Percentiles rank a stretch among this genome's conserved stretches.
phyloP scores from a whole-genome alignment of 2,329 filamentous ascomycete species.

The Xylariaceae sp. region DNA sequence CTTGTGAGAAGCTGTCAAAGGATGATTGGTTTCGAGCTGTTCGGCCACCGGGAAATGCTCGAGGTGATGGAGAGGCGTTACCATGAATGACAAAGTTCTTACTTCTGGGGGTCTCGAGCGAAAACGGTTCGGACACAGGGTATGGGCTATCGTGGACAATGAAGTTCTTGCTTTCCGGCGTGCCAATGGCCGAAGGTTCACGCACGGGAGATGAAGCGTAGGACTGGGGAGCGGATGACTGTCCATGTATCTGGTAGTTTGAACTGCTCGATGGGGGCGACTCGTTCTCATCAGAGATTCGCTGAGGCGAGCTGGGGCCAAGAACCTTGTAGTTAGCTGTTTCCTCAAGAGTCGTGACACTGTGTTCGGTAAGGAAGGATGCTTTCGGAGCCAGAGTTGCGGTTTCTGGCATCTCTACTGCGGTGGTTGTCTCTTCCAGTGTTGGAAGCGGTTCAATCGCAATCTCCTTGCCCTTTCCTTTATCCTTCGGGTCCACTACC shows the following conservation, averaged over 20 bases:
- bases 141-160: conserved; percentile 15
- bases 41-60: conserved; percentile 30
- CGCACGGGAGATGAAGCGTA: conserved; percentile 34
- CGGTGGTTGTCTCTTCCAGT: conserved; percentile 28
- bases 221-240: conserved; percentile 44
- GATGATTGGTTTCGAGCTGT: conserved; percentile 30
- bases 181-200: conserved; percentile 29
- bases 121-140: conserved; percentile 23
- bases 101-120: conserved; percentile 33
- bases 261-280: conserved; percentile 40
- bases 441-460: conserved; percentile 30
- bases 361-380: conserved; percentile 37
- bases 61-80: conserved; percentile 38
- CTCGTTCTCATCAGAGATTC: conserved; percentile 37
- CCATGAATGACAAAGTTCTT: conserved; percentile 51
- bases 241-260: conserved; percentile 48
- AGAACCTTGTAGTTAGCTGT: conserved; percentile 52
- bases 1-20: conserved; percentile 33
- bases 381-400: conserved; percentile 30
- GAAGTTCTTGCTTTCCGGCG: conserved; percentile 21
- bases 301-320: conserved; percentile 42
- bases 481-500: conserved; percentile 38
- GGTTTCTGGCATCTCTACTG: conserved; percentile 16
- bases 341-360: conserved; percentile 41
- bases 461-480: conserved; percentile 38